phyloP scores from a whole-genome alignment of 371 early-diverging fungal species.

The Circinella minor region DNA sequence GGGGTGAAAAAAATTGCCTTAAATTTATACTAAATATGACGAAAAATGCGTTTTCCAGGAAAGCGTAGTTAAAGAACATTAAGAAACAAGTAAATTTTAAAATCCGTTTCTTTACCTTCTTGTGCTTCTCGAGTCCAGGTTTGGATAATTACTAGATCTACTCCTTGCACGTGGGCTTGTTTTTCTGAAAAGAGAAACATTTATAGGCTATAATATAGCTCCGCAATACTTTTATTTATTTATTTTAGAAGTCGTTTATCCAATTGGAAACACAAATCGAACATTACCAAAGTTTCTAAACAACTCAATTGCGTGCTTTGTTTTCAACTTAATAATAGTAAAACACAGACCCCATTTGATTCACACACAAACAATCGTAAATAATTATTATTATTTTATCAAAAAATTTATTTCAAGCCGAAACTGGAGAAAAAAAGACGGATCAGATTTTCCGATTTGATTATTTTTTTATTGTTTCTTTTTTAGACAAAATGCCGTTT shows the following conservation, averaged over 20 bases:
- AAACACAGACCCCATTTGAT: too few relatives aligned
- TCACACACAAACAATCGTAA: too few relatives aligned
- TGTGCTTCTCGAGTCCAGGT: conserved; percentile 37
- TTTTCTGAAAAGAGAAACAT: neutral
- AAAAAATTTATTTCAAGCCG: neutral
- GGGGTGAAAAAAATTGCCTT: neutral
- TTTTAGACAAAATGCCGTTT: neutral
- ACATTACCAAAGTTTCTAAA: conserved; percentile 6
- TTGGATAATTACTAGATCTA: conserved; percentile 15
- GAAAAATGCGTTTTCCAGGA: conserved; percentile 33
- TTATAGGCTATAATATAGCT: neutral
- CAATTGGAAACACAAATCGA: conserved; percentile 3
- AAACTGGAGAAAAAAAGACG: conserved; percentile 4
- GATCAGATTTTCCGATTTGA: conserved; percentile 1
- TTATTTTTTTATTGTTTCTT: neutral
- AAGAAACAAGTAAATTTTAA: conserved; percentile 23
- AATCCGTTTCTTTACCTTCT: conserved; percentile 22
- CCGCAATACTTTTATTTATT: neutral
- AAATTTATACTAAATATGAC: conserved; percentile 24
- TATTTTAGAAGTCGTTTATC: neutral
- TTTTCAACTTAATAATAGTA: too few relatives aligned
- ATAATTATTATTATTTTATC: too few relatives aligned
- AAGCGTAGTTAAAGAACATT: conserved; percentile 28
- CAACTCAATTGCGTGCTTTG: neutral
- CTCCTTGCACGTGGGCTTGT: conserved; percentile 4